Evolutionary conservation across 129 eudicot species (phyloP).

Genomic region (Smallanthus sonchifolius): DNA sequence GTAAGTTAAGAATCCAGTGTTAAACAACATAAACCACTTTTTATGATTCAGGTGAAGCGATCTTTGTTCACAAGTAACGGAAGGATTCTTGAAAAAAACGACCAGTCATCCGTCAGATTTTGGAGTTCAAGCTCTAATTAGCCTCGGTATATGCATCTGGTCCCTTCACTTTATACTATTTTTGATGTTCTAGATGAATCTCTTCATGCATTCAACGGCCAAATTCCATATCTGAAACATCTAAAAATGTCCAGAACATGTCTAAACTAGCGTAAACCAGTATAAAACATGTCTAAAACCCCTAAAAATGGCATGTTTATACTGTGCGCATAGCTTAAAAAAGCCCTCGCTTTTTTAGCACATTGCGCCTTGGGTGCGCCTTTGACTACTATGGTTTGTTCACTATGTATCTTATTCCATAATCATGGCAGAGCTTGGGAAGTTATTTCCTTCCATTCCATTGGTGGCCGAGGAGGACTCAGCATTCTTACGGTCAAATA

Average conservation of each 20-base stretch:
- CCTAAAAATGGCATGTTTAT: too few relatives aligned
- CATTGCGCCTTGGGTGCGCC: too few relatives aligned
- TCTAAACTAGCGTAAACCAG: too few relatives aligned
- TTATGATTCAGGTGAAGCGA: slow-evolving; percentile 60
- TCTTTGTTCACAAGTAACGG: slow-evolving; percentile 67
- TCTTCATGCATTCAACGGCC: neutral
- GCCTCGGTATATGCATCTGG: slow-evolving; percentile 52
- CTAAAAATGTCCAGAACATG: too few relatives aligned
- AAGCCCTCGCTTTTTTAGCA: too few relatives aligned
- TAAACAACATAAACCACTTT: neutral
- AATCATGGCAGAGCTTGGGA: slow-evolving; percentile 61
- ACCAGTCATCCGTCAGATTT: slow-evolving; percentile 86
- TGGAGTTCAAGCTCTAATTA: slow-evolving; percentile 89
- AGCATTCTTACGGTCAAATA: slow-evolving; percentile 65
- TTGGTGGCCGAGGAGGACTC: slow-evolving; percentile 99
- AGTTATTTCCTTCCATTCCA: slow-evolving; percentile 75
- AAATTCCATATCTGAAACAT: too few relatives aligned
- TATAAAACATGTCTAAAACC: too few relatives aligned
- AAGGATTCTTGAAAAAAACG: slow-evolving; percentile 59
- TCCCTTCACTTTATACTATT: neutral
- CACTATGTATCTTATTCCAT: slow-evolving; percentile 3
- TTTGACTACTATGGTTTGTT: neutral
- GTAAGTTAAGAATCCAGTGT: neutral
- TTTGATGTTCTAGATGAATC: neutral
- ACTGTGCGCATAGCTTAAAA: too few relatives aligned